These are phyloP conservation scores for Hypoxylon lienhwacheense DNA, from an alignment of 495 filamentous ascomycete genomes.

Conservation along the genomic window DNA sequence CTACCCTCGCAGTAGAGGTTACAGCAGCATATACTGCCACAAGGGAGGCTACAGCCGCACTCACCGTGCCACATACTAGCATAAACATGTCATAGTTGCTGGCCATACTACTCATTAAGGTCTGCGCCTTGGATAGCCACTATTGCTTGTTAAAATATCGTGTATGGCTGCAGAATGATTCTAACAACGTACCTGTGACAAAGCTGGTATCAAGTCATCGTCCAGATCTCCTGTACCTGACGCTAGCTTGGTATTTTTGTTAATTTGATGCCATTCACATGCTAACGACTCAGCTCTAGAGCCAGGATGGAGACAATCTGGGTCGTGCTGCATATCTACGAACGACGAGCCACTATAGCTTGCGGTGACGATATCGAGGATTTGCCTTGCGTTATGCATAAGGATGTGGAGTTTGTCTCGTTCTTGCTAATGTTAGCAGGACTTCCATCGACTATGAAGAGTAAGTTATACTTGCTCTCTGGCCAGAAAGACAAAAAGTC, in stretches of 20 bases:
- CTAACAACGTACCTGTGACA: slow-evolving; percentile 36
- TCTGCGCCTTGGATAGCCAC: slow-evolving; percentile 72
- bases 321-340: slow-evolving; percentile 37
- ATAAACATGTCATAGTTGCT: slow-evolving; percentile 80
- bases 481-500: slow-evolving; percentile 77
- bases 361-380: slow-evolving; percentile 69
- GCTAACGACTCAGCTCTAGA: slow-evolving; percentile 61
- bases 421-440: slow-evolving; percentile 41
- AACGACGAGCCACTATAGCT: slow-evolving; percentile 65
- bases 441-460: not conserved
- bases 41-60: slow-evolving; percentile 24
- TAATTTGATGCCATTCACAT: slow-evolving; percentile 63
- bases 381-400: slow-evolving; percentile 74
- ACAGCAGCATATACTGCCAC: slow-evolving; percentile 32
- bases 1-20: slow-evolving; percentile 14
- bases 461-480: slow-evolving; percentile 52
- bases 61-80: slow-evolving; percentile 40
- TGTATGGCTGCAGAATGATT: not conserved
- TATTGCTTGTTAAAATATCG: slow-evolving; percentile 32
- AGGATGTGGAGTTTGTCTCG: slow-evolving; percentile 66
- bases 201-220: slow-evolving; percentile 32
- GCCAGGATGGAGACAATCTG: slow-evolving; percentile 48
- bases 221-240: slow-evolving; percentile 7
- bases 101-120: slow-evolving; percentile 77
- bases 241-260: slow-evolving; percentile 25